Base-by-base conservation (phyloP, 1,284 basidiomycete species). In the Trichosporon inkin region DNA sequence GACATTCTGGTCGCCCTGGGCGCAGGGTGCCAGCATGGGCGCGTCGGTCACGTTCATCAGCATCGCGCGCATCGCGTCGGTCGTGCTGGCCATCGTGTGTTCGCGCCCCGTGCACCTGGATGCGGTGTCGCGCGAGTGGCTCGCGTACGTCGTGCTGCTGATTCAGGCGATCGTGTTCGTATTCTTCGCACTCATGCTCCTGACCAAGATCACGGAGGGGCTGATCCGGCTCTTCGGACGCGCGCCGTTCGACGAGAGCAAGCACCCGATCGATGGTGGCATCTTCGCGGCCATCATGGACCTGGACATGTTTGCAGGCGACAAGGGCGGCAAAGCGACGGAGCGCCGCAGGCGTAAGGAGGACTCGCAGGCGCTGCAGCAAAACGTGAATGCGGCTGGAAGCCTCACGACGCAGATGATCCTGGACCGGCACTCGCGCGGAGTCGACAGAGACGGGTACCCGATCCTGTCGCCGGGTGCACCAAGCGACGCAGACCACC, bases 1-100 rank as follows among this genome's bases (percentile, higher is more conserved):
- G 40, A 92, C 89, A 61, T 82, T 96, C 40, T 96, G 92, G 92
- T 83, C 94, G 60, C 93, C 94, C 16, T 98, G 94, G 94, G 92
- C 90, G 40, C 88, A 90, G 57, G 93, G 94, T 3, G 92, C 94
- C 1, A 90, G 91, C 66, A 97, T 97, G 94, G 94, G 92, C 14
- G 83, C 91, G 19, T 86, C 93, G 61, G 91, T 89, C 74, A 95
- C 96, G 80, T 80, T 96, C 69, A 87, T 94, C 66, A 92, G 90
- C 62, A 89, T 96, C 3, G 85, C 89, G 34, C 83, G 95, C 66
- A 92, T 97, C 70, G 87, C 92, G 17, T 85, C 92, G 24, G 88
- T 90, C 4, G 90, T 97, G 16, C 78, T 99, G 44, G 81, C 96
- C 53, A 87, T 98, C 67, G 90, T 97, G 63, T 64, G 41, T 65